Evolutionary conservation across 108 stramenopile species (phyloP), one percentile per base, ranked within the genome.

Genomic region (Mediolabrus comicus): DNA sequence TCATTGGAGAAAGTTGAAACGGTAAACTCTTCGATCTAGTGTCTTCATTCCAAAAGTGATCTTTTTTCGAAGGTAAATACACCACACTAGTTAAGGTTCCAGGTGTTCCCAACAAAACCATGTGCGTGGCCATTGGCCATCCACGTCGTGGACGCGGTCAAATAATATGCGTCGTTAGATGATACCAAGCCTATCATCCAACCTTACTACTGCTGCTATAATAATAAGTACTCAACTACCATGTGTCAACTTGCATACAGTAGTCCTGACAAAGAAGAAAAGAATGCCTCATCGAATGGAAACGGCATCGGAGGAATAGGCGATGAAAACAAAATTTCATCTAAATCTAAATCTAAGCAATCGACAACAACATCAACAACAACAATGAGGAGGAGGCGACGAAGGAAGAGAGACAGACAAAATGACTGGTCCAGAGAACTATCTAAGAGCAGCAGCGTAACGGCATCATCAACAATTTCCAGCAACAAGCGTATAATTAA

Each of bases 401-500:
- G 46, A 8, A 49, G 26, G 4, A 67, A 76, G 41, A 62, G 41
- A 46, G 75, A 76, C 22, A 61, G 61, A 11, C 67, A 69, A 51
- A 43, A 26, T 16, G 56, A 68, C 16, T 76, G 75, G 75, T 67
- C 62, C n/a, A 58, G 38, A 26, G 59, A 60, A 16, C 32, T 53
- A 28, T n/a, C 32, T 31, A 49, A 43, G 31, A 53, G 17, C 25
- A 26, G 49, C 4, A 19, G 32, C 1, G 5, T 33, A 27, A 17
- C 49, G 7, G 8, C 65, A 28, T n/a, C 65, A 14, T 19, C 53
- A 4, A 5, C 61, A 24, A 26, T 55, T 14, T 28, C 17, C 55
- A 69, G 22, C 46, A 49, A 49, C 46, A 49, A 65, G 56, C 55
- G 67, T 14, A 69, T 76, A 33, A 41, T 76, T 0, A 76, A 69